Evolutionary conservation across 1,284 basidiomycete genomes (phyloP).

Genomic region (Athelia sp.): DNA sequence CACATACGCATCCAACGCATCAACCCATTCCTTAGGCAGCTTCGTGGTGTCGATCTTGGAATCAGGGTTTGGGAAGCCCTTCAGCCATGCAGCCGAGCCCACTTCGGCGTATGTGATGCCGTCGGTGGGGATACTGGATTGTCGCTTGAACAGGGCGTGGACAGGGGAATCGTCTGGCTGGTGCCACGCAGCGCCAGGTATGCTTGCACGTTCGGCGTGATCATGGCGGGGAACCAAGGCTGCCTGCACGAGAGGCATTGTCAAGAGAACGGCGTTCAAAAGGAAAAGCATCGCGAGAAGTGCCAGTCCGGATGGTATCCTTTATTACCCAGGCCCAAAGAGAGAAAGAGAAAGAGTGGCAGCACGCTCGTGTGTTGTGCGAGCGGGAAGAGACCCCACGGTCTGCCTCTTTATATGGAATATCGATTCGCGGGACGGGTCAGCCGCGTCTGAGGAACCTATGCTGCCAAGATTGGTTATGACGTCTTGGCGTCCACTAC

Average conservation of each 20-base stretch:
- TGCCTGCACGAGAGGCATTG: too few relatives aligned
- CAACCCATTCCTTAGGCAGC: constrained; percentile 61
- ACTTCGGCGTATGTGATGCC: constrained; percentile 41
- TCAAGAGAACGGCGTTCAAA: too few relatives aligned
- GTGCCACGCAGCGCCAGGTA: constrained; percentile 42
- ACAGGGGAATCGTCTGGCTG: constrained; percentile 51
- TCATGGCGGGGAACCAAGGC: too few relatives aligned
- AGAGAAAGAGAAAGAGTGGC: neutral
- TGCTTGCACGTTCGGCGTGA: neutral
- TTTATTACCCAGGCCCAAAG: too few relatives aligned
- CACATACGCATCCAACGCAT: constrained; percentile 46
- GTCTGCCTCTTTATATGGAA: too few relatives aligned
- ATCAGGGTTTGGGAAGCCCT: constrained; percentile 38
- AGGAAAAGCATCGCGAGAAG: too few relatives aligned
- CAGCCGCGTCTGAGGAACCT: too few relatives aligned
- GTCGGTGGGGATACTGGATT: constrained; percentile 27
- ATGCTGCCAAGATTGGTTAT: too few relatives aligned
- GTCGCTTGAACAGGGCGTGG: constrained; percentile 55
- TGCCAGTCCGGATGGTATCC: too few relatives aligned
- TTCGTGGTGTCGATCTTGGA: constrained; percentile 34
- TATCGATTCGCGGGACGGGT: too few relatives aligned
- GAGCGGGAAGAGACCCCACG: neutral
- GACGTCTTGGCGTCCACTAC: too few relatives aligned
- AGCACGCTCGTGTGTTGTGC: neutral
- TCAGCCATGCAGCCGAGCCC: constrained; percentile 56